These are phyloP conservation scores for Metarhizium humberi DNA, from an alignment of 2,329 filamentous ascomycete genomes.

Conservation along the genomic window DNA sequence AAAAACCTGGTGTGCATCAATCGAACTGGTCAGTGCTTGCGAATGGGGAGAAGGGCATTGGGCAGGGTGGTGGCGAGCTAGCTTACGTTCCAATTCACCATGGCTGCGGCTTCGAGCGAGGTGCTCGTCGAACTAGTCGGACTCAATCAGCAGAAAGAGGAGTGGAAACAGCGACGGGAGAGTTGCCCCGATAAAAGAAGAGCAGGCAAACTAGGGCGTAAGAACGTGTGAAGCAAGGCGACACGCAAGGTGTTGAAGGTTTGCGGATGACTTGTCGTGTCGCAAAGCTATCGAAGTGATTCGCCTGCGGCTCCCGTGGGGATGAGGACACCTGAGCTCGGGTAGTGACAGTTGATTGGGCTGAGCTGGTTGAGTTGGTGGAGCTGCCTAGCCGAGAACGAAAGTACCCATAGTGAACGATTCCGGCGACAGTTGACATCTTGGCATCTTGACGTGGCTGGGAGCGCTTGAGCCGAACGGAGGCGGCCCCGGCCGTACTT, in stretches of 20 bases:
- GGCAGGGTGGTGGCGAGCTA: neutral
- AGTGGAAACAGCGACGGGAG: neutral
- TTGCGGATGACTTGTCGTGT: neutral
- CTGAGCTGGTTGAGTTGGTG: no score
- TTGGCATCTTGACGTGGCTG: no score
- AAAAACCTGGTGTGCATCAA: constrained; percentile 41
- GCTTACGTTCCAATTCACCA: constrained; percentile 33
- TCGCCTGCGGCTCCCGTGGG: neutral
- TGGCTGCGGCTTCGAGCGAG: constrained; percentile 16
- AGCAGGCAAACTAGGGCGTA: neutral
- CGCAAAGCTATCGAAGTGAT: neutral
- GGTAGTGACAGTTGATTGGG: no score
- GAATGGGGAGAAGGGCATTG: neutral
- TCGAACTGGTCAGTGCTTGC: neutral
- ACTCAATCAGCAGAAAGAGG: neutral
- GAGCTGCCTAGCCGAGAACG: no score
- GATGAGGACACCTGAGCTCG: neutral
- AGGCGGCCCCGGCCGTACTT: no score
- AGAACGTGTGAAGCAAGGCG: neutral
- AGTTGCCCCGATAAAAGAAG: neutral
- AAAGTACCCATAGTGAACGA: no score
- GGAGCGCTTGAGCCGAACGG: no score
- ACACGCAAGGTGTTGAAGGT: neutral
- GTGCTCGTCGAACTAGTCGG: neutral
- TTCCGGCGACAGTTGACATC: no score